Evolutionary conservation across 331 rosid genomes (phyloP), one percentile per base, ranked within the genome.

Genomic region (Pyrus hybrid): DNA sequence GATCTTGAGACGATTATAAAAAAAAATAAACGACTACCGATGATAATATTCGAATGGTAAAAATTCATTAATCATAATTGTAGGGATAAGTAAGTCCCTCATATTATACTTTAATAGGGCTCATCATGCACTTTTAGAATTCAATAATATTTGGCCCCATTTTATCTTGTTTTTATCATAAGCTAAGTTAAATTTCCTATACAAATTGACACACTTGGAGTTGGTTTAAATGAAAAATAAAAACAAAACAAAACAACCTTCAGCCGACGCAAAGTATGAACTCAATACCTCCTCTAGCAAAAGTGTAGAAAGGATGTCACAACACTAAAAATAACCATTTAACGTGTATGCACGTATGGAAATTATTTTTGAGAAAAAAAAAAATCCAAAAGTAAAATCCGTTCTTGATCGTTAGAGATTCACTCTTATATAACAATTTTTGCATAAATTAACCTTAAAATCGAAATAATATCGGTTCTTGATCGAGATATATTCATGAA

Each of bases 121-220:
- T 35, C 17, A 53, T 8, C 43, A 29, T 13, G 33, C 26, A 10
- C 51, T 79, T 71, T 79, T 47, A 62, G 69, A 75, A 33, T 66
- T 79, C 64, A 79, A 60, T 32, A 45, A 12, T 51, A 32, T 33
- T 49, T 71, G 45, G 81, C 11, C 72, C 83, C 56, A 30, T 11
- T 45, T 67, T 61, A 67, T 61, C 73, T 67, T 62, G 33, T 51
- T 65, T 71, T 82, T 51, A 63, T 68, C 60, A 26, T 41, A 32
- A 35, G 1, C n/a, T 32, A 57, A 6, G 17, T 11, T 2, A 26
- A 14, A 26, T 62, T 26, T 62, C 30, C 37, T 17, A 2, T 51
- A 6, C 18, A 51, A 9, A 51, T 51, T 51, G 57, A 51, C 57
- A 51, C 57, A 51, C 57, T 51, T 2, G 57, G 21, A 51, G 57